Evolutionary conservation across 805 yeast genomes (phyloP).

Genomic region (Lachancea dasiensis): DNA sequence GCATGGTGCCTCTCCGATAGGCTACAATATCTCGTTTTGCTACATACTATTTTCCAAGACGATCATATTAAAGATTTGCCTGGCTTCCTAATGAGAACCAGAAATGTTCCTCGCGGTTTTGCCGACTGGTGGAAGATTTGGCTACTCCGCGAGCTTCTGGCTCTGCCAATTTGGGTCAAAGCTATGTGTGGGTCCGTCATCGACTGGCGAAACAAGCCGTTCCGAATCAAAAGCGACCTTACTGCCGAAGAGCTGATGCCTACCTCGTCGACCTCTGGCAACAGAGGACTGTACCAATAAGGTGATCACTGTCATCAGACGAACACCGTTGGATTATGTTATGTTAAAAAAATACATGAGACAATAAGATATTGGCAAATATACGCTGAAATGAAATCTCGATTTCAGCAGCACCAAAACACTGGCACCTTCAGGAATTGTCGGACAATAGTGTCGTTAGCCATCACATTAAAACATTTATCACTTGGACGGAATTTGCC

Average conservation of each 20-base stretch:
- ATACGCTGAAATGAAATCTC: too few species aligned
- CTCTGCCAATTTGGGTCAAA: slow-evolving; percentile 75
- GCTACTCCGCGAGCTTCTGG: slow-evolving; percentile 64
- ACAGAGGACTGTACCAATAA: not conserved
- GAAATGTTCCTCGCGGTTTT: slow-evolving; percentile 17
- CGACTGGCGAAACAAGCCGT: slow-evolving; percentile 77
- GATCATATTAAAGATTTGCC: slow-evolving; percentile 23
- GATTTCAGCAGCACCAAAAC: too few species aligned
- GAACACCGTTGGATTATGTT: too few species aligned
- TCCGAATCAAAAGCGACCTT: slow-evolving; percentile 63
- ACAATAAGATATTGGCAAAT: too few species aligned
- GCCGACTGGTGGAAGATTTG: slow-evolving; percentile 41
- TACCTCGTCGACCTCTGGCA: not conserved
- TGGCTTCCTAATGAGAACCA: slow-evolving; percentile 25
- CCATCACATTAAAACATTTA: too few species aligned
- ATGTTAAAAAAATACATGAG: too few species aligned
- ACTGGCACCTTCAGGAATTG: too few species aligned
- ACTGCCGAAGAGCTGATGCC: slow-evolving; percentile 53
- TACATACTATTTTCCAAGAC: slow-evolving; percentile 25
- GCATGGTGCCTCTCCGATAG: slow-evolving; percentile 65
- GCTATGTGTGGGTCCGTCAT: slow-evolving; percentile 75
- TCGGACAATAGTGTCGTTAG: too few species aligned
- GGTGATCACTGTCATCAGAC: not conserved
- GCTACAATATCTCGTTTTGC: slow-evolving; percentile 46
- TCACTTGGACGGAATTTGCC: too few species aligned